These are phyloP conservation scores for Parathielavia appendiculata DNA, from an alignment of 495 filamentous ascomycete species.

Conservation along the genomic window DNA sequence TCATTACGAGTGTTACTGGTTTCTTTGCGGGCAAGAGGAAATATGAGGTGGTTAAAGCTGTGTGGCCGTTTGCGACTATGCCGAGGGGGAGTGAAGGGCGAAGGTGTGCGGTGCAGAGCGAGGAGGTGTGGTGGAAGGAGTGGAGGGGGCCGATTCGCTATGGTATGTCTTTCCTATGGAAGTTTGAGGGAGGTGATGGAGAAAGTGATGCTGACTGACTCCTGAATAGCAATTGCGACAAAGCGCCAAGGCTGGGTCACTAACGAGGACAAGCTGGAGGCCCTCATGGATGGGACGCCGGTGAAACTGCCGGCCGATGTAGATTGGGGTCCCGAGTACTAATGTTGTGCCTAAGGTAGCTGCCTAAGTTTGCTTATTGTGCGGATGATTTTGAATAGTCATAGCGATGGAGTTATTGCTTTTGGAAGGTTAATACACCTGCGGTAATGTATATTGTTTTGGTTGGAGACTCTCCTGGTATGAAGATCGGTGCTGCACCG, in stretches of 20 bases:
- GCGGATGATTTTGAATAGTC: background rate
- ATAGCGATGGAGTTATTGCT: slow-evolving; percentile 20
- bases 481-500: background rate
- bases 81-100: slow-evolving; percentile 36
- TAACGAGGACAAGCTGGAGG: slow-evolving; percentile 48
- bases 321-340: slow-evolving; percentile 39
- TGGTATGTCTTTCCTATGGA: slow-evolving; percentile 20
- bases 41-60: slow-evolving; percentile 47
- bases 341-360: background rate
- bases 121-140: slow-evolving; percentile 51
- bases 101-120: slow-evolving; percentile 44
- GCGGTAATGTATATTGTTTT: slow-evolving; percentile 9
- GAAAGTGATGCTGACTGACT: slow-evolving; percentile 9
- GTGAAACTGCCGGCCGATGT: slow-evolving; percentile 24
- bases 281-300: slow-evolving; percentile 42
- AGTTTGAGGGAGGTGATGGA: background rate
- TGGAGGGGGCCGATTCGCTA: slow-evolving; percentile 43
- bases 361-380: background rate
- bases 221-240: slow-evolving; percentile 32
- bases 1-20: slow-evolving; percentile 40
- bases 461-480: background rate
- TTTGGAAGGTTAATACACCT: background rate
- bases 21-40: slow-evolving; percentile 43
- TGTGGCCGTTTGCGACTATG: slow-evolving; percentile 44
- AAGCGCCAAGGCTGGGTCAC: slow-evolving; percentile 48